phyloP scores from a whole-genome alignment of 2,329 filamentous ascomycete genomes.

The Mycosphaerella sp. region DNA sequence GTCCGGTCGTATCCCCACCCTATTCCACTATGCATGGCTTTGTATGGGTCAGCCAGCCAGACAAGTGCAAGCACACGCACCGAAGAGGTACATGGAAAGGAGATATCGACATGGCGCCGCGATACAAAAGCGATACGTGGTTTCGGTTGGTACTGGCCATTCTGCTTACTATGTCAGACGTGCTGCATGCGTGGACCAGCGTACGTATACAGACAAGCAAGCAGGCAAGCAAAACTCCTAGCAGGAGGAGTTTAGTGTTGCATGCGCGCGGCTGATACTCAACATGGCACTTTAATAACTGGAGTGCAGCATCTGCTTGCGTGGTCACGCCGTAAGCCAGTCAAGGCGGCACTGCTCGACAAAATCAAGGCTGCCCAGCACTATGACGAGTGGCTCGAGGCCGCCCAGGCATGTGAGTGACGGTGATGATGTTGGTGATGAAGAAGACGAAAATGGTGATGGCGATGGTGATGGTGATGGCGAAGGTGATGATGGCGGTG shows the following conservation, averaged over 20 bases:
- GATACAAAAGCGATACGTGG: constrained; percentile 2
- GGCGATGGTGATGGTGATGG: no score
- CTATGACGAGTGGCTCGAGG: constrained; percentile 18
- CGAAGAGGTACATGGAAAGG: not conserved
- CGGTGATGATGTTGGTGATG: no score
- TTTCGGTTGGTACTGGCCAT: constrained; percentile 1
- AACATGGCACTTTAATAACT: no score
- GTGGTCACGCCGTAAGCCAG: constrained; percentile 8
- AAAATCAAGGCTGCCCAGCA: constrained; percentile 12
- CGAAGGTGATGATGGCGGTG: no score
- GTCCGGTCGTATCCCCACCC: no score
- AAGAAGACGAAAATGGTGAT: no score
- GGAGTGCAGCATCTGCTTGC: not conserved
- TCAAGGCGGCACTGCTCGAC: constrained; percentile 12
- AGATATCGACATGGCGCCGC: constrained; percentile 1
- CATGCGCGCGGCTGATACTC: no score
- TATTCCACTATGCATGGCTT: no score
- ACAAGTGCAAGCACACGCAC: no score
- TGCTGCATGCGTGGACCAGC: not conserved
- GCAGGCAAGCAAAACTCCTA: no score
- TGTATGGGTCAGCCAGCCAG: no score
- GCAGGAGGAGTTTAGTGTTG: no score
- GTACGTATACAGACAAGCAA: not conserved
- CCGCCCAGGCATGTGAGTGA: constrained; percentile 10
- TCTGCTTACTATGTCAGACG: constrained; percentile 1